Conservation (phyloP, 805 yeast genomes). For the Candida sonorensis region DNA sequence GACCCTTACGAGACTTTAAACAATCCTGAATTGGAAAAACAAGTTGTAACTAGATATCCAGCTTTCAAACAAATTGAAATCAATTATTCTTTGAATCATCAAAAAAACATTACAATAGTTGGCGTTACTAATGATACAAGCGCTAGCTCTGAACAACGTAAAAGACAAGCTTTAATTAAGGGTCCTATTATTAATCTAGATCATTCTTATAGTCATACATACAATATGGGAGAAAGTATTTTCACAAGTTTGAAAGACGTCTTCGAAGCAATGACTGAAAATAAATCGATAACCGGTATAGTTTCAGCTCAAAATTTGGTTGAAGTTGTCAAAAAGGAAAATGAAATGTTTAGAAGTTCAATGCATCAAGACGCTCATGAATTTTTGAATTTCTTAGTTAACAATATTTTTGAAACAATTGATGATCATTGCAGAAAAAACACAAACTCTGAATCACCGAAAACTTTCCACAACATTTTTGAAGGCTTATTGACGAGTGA, state of each 20-base stretch:
- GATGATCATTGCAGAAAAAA: conserved; percentile 23
- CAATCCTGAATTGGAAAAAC: conserved; percentile 15
- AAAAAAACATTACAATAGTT: conserved; percentile 39
- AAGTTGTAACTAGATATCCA: conserved; percentile 22
- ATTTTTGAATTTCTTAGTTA: conserved; percentile 79
- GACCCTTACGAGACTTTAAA: conserved; percentile 7
- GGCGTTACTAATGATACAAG: conserved; percentile 33
- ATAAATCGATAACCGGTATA: conserved; percentile 64
- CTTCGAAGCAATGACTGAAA: conserved; percentile 77
- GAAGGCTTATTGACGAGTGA: conserved; percentile 83
- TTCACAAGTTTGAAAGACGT: conserved; percentile 74
- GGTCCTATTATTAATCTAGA: conserved; percentile 88
- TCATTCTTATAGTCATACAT: conserved; percentile 47
- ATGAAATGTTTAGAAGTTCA: conserved; percentile 76
- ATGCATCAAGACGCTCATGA: conserved; percentile 99
- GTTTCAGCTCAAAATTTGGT: conserved; percentile 76
- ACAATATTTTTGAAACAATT: conserved; percentile 53
- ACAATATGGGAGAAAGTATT: conserved; percentile 42
- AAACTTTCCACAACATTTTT: conserved; percentile 53
- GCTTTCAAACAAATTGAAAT: conserved; percentile 28
- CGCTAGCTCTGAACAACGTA: conserved; percentile 62
- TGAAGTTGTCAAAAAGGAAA: conserved; percentile 70
- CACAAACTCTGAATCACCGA: conserved; percentile 1
- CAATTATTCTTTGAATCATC: conserved; percentile 33
- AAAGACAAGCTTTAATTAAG: conserved; percentile 64